Evolutionary conservation across 371 early-diverging fungal genomes (phyloP), one percentile per base, ranked within the genome.

Genomic region (Smittium culicis): DNA sequence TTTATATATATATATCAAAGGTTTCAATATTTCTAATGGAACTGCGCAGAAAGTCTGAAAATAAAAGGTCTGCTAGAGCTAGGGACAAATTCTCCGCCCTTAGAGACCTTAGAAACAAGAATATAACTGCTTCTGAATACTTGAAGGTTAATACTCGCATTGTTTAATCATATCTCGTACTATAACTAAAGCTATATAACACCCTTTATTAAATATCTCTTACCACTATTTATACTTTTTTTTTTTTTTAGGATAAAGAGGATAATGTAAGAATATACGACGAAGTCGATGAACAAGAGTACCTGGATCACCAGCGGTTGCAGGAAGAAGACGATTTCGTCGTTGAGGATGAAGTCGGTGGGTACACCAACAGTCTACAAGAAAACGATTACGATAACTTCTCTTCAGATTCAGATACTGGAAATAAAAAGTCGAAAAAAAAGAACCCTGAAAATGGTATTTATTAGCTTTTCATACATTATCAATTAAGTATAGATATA

Each of bases 291-390:
- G 80, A 82, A 35, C 72, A 72, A 5, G 81, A 83, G 57, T 81
- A 73, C 65, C 55, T 55, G 14, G 59, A 56, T 8, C 59, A 72
- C 24, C 61, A 56, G 56, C 60, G 66, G n/a, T 64, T 66, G 20
- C 35, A 66, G 34, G 29, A 76, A 25, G 71, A 77, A 33, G 71
- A 35, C 1, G 80, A 80, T 35, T 76, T 79, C 61, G 82, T 84
- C 70, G 78, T 84, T 25, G 78, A 80, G 24, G 81, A 84, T 71
- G 85, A 83, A 67, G 81, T 82, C 62, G 82, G 80, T 0, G 55
- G 45, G 11, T 79, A 79, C n/a, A 80, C 80, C 66, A 76, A 62
- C 24, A 81, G 77, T 68, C 64, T 71, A 55, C 79, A 78, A 1
- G 71, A 35, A 20, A 29, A 63, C 33, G 24, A 34, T n/a, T 59